Percentiles rank a stretch among this genome's conserved stretches.
Conservation (phyloP, 768 basidiomycete species). For the Lactarius pseudohatsudake region DNA sequence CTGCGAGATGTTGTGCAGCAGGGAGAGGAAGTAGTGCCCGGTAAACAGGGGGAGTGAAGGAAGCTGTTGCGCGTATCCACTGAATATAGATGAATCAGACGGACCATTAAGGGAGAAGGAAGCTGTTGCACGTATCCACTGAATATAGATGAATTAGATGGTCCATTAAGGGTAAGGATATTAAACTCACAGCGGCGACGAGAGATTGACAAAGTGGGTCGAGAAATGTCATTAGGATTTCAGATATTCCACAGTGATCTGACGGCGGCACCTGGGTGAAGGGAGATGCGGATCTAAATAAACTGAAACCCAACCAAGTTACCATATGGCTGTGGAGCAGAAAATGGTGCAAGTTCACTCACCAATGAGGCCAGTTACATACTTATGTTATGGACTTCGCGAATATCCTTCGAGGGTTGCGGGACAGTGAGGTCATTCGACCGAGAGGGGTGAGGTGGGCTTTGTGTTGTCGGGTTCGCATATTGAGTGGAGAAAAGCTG, state of each 20-base stretch:
- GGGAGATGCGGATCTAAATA: conserved; percentile 14
- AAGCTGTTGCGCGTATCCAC: too few relatives aligned
- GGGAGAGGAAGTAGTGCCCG: too few relatives aligned
- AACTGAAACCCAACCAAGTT: conserved; percentile 1
- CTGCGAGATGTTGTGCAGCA: too few relatives aligned
- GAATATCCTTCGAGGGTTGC: conserved; percentile 35
- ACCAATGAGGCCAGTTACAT: conserved; percentile 71
- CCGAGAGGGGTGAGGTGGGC: too few relatives aligned
- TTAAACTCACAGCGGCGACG: too few relatives aligned
- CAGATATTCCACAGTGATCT: conserved; percentile 77
- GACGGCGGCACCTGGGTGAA: conserved; percentile 52
- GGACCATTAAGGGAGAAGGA: too few relatives aligned
- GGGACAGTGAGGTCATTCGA: too few relatives aligned
- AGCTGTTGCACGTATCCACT: too few relatives aligned
- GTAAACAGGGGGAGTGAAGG: too few relatives aligned
- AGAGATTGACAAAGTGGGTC: conserved; percentile 30
- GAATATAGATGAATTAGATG: too few relatives aligned
- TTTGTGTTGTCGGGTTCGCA: conserved; percentile 34
- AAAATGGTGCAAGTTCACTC: conserved; percentile 35
- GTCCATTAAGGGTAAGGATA: too few relatives aligned
- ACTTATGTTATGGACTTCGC: conserved; percentile 56
- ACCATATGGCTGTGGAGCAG: conserved; percentile 13
- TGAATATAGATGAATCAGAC: too few relatives aligned
- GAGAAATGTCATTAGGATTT: conserved; percentile 73
- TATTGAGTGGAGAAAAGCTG: conserved; percentile 25